phyloP scores from a whole-genome alignment of 2,329 filamentous ascomycete genomes.

The Colletotrichum nymphaeae region DNA sequence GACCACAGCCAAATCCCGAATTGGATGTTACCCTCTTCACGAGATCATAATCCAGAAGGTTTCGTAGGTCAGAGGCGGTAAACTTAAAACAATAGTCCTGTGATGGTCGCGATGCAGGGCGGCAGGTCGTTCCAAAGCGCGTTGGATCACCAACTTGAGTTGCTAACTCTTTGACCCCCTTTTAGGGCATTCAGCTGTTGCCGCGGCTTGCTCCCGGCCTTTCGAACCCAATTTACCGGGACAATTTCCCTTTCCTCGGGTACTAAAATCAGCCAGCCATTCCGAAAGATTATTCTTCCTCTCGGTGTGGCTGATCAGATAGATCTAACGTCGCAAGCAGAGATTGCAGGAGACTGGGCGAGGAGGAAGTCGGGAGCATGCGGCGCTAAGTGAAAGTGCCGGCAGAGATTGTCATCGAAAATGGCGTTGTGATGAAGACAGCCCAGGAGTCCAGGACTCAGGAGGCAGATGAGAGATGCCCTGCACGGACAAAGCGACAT shows the following conservation, averaged over 20 bases:
- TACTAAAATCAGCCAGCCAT: not conserved
- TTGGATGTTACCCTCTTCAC: not conserved
- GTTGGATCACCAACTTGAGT: not conserved
- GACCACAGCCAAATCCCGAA: slow-evolving; percentile 1
- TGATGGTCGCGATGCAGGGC: not conserved
- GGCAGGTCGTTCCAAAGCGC: not conserved
- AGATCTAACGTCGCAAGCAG: not conserved
- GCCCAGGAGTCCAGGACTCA: not conserved
- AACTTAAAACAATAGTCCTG: not conserved
- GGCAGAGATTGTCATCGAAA: not conserved
- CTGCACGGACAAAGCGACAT: not conserved
- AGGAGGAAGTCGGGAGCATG: not conserved
- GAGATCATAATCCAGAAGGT: not conserved
- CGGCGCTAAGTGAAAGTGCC: not conserved
- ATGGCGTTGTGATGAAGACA: not conserved
- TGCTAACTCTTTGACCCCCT: not conserved
- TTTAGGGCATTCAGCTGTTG: not conserved
- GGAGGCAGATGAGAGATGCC: not conserved
- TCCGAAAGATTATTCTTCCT: not conserved
- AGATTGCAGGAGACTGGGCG: not conserved
- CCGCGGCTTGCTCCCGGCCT: not conserved
- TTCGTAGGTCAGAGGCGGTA: not conserved
- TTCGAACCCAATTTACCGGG: not conserved
- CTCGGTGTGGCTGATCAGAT: no score
- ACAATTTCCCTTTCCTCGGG: not conserved